These are phyloP conservation scores for Physcomitrium patens DNA, from an alignment of 225 moss, liverwort and hornwort species.

Conservation along the genomic window DNA sequence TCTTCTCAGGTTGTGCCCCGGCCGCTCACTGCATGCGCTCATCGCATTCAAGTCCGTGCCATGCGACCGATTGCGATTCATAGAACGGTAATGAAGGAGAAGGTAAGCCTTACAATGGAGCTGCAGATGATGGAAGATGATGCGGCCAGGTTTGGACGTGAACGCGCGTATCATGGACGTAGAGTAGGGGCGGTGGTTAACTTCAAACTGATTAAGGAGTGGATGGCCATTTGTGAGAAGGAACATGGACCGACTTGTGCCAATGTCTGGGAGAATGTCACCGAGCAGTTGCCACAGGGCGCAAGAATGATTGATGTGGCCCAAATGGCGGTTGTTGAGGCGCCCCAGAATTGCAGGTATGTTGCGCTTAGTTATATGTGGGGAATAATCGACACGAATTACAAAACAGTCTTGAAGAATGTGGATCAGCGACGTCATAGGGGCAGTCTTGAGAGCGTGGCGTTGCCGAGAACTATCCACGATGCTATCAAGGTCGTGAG, in stretches of 20 bases:
- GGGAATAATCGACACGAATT: slow-evolving; percentile 8
- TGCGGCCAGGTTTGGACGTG: slow-evolving; percentile 26
- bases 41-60: neutral
- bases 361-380: slow-evolving; percentile 27
- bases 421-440: slow-evolving; percentile 20
- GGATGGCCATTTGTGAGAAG: slow-evolving; percentile 29
- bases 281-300: slow-evolving; percentile 20
- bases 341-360: slow-evolving; percentile 21
- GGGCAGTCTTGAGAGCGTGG: slow-evolving; percentile 26
- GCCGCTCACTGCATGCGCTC: slow-evolving; percentile 14
- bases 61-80: neutral
- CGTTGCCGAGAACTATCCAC: slow-evolving; percentile 26
- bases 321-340: slow-evolving; percentile 31
- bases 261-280: slow-evolving; percentile 26
- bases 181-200: slow-evolving; percentile 27
- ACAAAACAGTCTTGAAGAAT: slow-evolving; percentile 21
- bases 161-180: slow-evolving; percentile 22
- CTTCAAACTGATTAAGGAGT: slow-evolving; percentile 18
- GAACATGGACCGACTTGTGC: slow-evolving; percentile 30
- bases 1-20: neutral
- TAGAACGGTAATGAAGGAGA: slow-evolving; percentile 10
- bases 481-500: slow-evolving; percentile 28
- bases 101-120: neutral
- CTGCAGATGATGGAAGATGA: slow-evolving; percentile 35
- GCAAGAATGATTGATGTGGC: slow-evolving; percentile 34